phyloP scores from a whole-genome alignment of 2,329 filamentous ascomycete genomes.

The Didymella lethalis region DNA sequence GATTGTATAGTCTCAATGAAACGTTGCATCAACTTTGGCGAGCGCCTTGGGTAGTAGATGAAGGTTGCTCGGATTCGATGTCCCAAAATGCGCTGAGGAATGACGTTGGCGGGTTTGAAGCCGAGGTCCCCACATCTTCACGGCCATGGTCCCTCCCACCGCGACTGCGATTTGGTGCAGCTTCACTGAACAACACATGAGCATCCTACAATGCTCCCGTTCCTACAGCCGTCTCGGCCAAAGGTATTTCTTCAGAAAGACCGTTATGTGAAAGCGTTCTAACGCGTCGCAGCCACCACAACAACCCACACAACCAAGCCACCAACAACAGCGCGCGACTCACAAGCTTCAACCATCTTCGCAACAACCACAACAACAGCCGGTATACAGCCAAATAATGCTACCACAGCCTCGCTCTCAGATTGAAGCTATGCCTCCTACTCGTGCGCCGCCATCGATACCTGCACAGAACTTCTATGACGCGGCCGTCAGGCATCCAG shows the following conservation, averaged over 20 bases:
- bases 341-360: constrained; percentile 28
- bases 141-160: constrained; percentile 18
- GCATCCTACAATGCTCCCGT: constrained; percentile 47
- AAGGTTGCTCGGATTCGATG: constrained; percentile 12
- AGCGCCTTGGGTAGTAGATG: neutral
- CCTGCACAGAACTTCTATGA: constrained; percentile 54
- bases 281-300: constrained; percentile 10
- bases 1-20: too few species aligned
- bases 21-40: too few species aligned
- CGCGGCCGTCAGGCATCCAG: constrained; percentile 71
- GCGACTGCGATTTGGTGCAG: constrained; percentile 3
- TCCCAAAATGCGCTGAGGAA: neutral
- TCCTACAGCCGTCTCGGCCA: constrained; percentile 52
- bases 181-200: constrained; percentile 21
- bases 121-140: constrained; percentile 16
- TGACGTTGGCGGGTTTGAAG: constrained; percentile 15
- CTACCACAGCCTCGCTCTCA: constrained; percentile 50
- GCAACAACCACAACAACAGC: constrained; percentile 3
- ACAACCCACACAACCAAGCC: constrained; percentile 37
- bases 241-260: constrained; percentile 37
- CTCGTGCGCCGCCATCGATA: constrained; percentile 28
- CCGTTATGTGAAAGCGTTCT: constrained; percentile 7
- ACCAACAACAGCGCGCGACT: constrained; percentile 38
- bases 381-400: neutral
- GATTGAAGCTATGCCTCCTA: constrained; percentile 59